phyloP scores from a whole-genome alignment of 805 yeast genomes.

The Candida khao-thaluensis region DNA sequence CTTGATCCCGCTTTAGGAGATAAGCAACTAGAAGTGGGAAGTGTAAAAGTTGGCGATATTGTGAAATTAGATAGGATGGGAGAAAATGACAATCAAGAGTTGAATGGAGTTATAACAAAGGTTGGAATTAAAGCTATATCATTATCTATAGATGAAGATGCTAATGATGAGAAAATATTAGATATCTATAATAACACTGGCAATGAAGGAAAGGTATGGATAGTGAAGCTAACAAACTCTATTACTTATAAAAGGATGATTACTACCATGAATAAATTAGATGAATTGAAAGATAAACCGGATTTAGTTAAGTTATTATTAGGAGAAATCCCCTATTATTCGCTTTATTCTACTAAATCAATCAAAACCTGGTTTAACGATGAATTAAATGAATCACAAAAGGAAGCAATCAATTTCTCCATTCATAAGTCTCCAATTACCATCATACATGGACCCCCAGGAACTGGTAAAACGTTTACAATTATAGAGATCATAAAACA shows the following conservation, averaged over 20 bases:
- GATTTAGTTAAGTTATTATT: constrained; percentile 43
- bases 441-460: constrained; percentile 79
- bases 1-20: constrained; percentile 49
- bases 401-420: constrained; percentile 67
- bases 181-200: constrained; percentile 43
- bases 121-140: constrained; percentile 48
- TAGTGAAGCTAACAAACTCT: constrained; percentile 66
- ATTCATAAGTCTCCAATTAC: constrained; percentile 52
- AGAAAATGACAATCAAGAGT: constrained; percentile 16
- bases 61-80: constrained; percentile 57
- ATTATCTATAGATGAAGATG: constrained; percentile 59
- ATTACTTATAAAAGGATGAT: constrained; percentile 78
- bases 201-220: constrained; percentile 54
- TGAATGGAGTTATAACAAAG: constrained; percentile 68
- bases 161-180: constrained; percentile 50
- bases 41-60: constrained; percentile 72
- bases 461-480: constrained; percentile 83
- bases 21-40: constrained; percentile 44
- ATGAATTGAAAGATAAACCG: constrained; percentile 41
- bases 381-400: constrained; percentile 66
- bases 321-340: constrained; percentile 40
- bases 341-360: constrained; percentile 2
- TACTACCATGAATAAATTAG: constrained; percentile 65
- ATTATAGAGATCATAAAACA: constrained; percentile 79
- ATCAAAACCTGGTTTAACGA: constrained; percentile 29